A percentile compares a stretch with the other conserved stretches of the same genome.
phyloP scores from a whole-genome alignment of 1,284 basidiomycete species.

The Microbotryum saponariae region DNA sequence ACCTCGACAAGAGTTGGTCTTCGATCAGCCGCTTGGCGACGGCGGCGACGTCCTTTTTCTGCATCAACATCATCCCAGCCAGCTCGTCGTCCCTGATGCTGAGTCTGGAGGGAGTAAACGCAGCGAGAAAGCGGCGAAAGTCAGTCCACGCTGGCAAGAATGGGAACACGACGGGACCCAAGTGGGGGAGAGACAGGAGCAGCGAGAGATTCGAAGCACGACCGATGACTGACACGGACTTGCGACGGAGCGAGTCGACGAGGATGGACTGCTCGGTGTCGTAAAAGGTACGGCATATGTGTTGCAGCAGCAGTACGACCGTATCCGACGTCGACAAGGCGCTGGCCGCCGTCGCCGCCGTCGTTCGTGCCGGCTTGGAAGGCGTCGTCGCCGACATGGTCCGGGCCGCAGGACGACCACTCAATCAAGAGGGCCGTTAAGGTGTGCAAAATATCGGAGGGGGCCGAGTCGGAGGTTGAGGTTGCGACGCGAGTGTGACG shows the following conservation, averaged over 20 bases:
- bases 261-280: constrained; percentile 85
- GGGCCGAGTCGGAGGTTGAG: neutral
- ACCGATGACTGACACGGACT: constrained; percentile 70
- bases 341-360: too few species aligned
- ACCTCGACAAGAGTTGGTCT: constrained; percentile 59
- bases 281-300: constrained; percentile 89
- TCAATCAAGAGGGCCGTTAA: neutral
- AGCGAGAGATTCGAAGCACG: neutral
- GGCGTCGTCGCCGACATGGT: neutral
- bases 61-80: constrained; percentile 74
- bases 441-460: neutral
- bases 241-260: constrained; percentile 82
- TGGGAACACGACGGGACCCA: neutral
- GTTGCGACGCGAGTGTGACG: neutral
- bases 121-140: constrained; percentile 7
- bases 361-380: too few species aligned
- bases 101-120: constrained; percentile 6
- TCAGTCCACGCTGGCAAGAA: constrained; percentile 1
- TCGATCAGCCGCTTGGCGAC: constrained; percentile 77
- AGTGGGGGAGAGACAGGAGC: too few species aligned
- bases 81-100: constrained; percentile 88
- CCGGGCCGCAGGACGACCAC: neutral
- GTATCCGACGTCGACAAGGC: constrained; percentile 6
- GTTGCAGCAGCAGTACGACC: constrained; percentile 61
- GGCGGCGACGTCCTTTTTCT: constrained; percentile 88